A percentile compares a stretch with the other conserved stretches of the same genome.
phyloP scores from a whole-genome alignment of 1,284 basidiomycete genomes.

The Uromyces viciae-fabae region DNA sequence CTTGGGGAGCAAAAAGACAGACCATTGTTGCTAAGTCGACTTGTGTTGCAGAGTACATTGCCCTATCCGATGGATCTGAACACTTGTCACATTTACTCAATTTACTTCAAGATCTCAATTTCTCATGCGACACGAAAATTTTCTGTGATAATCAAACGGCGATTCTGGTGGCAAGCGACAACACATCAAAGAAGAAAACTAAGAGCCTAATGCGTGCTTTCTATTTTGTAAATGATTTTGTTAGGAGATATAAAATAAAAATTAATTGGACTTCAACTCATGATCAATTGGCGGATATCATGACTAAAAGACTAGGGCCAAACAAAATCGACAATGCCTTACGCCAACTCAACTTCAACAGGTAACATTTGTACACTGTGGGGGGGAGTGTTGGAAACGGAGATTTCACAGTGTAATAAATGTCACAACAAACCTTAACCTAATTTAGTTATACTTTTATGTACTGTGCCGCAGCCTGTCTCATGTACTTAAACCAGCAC shows the following conservation, averaged over 20 bases:
- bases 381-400: too few relatives aligned
- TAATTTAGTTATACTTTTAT: too few relatives aligned
- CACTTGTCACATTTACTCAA: neutral
- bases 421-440: too few relatives aligned
- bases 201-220: neutral
- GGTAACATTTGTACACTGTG: too few relatives aligned
- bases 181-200: constrained; percentile 14
- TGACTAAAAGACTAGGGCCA: constrained; percentile 5
- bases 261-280: neutral
- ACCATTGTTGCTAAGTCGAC: neutral
- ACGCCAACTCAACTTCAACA: too few relatives aligned
- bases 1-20: neutral
- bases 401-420: too few relatives aligned
- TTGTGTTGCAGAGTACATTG: constrained; percentile 13
- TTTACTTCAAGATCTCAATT: neutral
- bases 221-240: constrained; percentile 23
- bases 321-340: neutral
- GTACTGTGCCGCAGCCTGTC: too few relatives aligned
- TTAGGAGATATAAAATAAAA: neutral
- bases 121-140: neutral
- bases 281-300: neutral
- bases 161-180: neutral
- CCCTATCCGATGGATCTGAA: neutral
- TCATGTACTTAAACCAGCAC: too few relatives aligned
- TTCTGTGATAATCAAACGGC: constrained; percentile 1